Evolutionary conservation across 306 rosid species (phyloP).

Genomic region (Cicer judaicum): DNA sequence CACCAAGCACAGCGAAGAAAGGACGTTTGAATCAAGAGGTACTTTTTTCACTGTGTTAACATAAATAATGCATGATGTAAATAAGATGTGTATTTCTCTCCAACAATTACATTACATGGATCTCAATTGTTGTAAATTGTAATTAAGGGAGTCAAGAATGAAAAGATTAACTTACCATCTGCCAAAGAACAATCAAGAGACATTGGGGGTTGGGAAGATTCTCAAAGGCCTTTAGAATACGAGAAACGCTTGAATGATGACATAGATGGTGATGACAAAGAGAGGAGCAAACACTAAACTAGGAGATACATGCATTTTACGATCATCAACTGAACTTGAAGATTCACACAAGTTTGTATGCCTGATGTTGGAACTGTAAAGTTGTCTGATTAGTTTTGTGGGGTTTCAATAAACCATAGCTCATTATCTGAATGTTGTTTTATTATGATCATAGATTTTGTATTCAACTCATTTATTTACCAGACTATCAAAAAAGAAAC

Average conservation of each 20-base stretch:
- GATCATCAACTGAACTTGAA: conserved; percentile 16
- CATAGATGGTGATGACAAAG: conserved; percentile 39
- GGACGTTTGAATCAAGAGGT: conserved; percentile 54
- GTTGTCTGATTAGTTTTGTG: conserved; percentile 18
- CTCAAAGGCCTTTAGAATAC: conserved; percentile 38
- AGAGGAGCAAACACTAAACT: conserved; percentile 41
- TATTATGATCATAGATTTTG: conserved; percentile 19
- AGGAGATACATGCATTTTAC: background rate
- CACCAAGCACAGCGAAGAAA: conserved; percentile 45
- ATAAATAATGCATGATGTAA: conserved; percentile 9
- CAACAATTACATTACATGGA: conserved; percentile 12
- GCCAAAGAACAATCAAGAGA: conserved; percentile 58
- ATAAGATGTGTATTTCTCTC: conserved; percentile 25
- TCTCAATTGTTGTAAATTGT: conserved; percentile 34
- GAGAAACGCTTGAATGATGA: conserved; percentile 42
- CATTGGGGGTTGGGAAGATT: conserved; percentile 51
- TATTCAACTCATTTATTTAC: conserved; percentile 24
- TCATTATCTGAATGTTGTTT: conserved; percentile 31
- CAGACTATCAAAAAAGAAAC: background rate
- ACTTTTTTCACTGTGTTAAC: conserved; percentile 1
- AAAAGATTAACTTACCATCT: conserved; percentile 58
- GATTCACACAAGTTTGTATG: conserved; percentile 3
- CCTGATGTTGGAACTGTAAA: conserved; percentile 8
- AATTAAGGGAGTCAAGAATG: conserved; percentile 55
- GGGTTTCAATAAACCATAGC: conserved; percentile 4